Percentiles rank a stretch among this genome's conserved stretches.
Evolutionary conservation across 352 stramenopile species (phyloP).

Genomic region (Pythium guiyangense): DNA sequence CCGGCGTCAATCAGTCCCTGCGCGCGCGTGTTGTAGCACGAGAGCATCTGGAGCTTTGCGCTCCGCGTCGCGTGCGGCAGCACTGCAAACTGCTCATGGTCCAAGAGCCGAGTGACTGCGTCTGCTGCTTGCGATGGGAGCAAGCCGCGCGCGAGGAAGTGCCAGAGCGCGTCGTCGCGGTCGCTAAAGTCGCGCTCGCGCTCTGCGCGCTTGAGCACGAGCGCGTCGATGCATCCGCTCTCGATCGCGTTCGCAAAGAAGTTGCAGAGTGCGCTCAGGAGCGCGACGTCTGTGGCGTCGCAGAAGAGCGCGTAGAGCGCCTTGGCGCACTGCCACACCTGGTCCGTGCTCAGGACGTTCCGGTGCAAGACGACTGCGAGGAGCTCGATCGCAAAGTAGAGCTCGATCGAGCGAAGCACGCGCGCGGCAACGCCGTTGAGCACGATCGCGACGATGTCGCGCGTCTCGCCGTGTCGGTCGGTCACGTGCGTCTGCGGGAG

Average conservation of each 20-base stretch:
- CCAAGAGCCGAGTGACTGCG: slow-evolving; percentile 46
- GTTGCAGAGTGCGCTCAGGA: slow-evolving; percentile 50
- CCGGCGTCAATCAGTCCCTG: slow-evolving; percentile 61
- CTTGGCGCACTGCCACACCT: slow-evolving; percentile 51
- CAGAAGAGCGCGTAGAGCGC: slow-evolving; percentile 41
- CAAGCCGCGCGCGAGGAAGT: slow-evolving; percentile 38
- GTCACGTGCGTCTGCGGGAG: slow-evolving; percentile 21
- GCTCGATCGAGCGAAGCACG: slow-evolving; percentile 37
- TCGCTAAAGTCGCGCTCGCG: slow-evolving; percentile 12
- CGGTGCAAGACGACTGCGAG: slow-evolving; percentile 57
- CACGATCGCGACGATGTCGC: slow-evolving; percentile 48
- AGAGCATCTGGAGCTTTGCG: slow-evolving; percentile 44
- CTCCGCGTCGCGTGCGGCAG: background rate
- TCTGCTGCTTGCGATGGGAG: slow-evolving; percentile 25
- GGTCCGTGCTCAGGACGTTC: slow-evolving; percentile 35
- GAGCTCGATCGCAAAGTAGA: slow-evolving; percentile 64
- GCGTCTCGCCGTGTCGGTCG: slow-evolving; percentile 17
- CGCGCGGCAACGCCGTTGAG: slow-evolving; percentile 22
- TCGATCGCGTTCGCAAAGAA: slow-evolving; percentile 71
- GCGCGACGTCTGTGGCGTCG: slow-evolving; percentile 22
- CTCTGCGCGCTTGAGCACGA: slow-evolving; percentile 16
- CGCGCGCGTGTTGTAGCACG: slow-evolving; percentile 63
- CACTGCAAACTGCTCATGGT: slow-evolving; percentile 20
- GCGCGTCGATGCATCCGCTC: slow-evolving; percentile 33
- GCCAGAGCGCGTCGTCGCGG: slow-evolving; percentile 35